A percentile compares a stretch with the other conserved stretches of the same genome.
phyloP scores from a whole-genome alignment of 352 stramenopile species.

The Pythium periplocum region DNA sequence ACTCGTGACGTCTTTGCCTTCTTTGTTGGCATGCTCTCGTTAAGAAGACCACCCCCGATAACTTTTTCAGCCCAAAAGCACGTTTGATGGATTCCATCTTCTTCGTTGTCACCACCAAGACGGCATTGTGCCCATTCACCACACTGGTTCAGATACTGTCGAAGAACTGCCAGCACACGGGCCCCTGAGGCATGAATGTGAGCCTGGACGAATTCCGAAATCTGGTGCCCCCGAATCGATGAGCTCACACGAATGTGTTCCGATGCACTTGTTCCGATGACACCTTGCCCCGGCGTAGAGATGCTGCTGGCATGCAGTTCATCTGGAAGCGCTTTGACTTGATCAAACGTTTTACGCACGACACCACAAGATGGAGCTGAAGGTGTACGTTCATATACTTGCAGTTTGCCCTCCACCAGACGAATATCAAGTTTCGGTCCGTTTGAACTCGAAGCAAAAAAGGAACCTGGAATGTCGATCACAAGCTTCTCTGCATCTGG shows the following conservation, averaged over 20 bases:
- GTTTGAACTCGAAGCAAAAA: too few relatives aligned
- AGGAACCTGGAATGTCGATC: too few relatives aligned
- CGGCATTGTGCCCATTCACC: constrained; percentile 42
- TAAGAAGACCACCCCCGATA: constrained; percentile 20
- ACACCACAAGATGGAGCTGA: not conserved
- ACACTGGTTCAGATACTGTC: constrained; percentile 47
- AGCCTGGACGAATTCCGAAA: constrained; percentile 6
- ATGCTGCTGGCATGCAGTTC: too few relatives aligned
- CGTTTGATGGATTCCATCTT: constrained; percentile 33
- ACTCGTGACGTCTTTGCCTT: not conserved
- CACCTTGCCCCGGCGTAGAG: too few relatives aligned
- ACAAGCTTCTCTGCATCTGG: too few relatives aligned
- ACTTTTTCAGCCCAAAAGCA: constrained; percentile 57
- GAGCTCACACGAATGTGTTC: not conserved
- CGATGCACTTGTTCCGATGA: too few relatives aligned
- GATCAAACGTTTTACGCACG: constrained; percentile 7
- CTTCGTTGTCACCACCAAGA: constrained; percentile 18
- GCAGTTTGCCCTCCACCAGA: too few relatives aligned
- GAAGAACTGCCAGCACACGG: constrained; percentile 4
- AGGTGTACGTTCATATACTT: too few relatives aligned
- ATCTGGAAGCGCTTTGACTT: not conserved
- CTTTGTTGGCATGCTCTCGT: not conserved
- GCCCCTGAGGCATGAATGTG: not conserved
- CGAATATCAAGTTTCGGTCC: too few relatives aligned
- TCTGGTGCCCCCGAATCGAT: constrained; percentile 2